Conservation (phyloP, 139 green algal species). For the Picochlorum sp. region DNA sequence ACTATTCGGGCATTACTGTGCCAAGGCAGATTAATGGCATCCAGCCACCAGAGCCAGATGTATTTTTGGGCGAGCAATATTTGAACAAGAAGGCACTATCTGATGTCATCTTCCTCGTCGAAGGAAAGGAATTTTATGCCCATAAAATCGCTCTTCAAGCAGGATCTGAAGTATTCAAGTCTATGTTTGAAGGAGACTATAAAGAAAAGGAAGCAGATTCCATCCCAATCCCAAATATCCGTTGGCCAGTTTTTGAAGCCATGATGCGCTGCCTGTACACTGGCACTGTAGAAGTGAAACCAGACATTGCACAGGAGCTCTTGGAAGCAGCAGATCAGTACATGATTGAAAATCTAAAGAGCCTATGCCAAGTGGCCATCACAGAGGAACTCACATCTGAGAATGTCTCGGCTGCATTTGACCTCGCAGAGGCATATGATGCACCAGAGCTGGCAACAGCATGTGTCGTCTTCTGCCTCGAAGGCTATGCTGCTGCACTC, state of each 20-base stretch:
- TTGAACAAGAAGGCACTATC: constrained; percentile 83
- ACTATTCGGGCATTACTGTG: constrained; percentile 4
- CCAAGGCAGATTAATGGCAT: background rate
- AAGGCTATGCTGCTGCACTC: constrained; percentile 16
- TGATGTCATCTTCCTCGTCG: constrained; percentile 89
- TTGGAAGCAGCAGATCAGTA: constrained; percentile 85
- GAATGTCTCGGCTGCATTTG: constrained; percentile 66
- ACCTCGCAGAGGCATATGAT: constrained; percentile 74
- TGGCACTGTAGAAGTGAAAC: constrained; percentile 48
- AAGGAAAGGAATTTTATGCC: constrained; percentile 79
- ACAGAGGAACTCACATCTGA: constrained; percentile 60
- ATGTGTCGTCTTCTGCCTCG: constrained; percentile 83
- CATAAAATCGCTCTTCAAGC: constrained; percentile 86
- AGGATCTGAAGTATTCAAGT: constrained; percentile 81
- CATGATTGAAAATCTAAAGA: constrained; percentile 90
- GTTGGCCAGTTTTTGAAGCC: constrained; percentile 70
- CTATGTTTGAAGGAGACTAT: constrained; percentile 91
- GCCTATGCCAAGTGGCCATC: constrained; percentile 82
- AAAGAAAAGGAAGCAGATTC: constrained; percentile 66
- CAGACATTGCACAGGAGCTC: constrained; percentile 60
- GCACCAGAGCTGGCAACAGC: constrained; percentile 64
- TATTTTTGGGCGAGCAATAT: constrained; percentile 74
- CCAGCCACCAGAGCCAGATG: constrained; percentile 27
- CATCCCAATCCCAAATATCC: constrained; percentile 94
- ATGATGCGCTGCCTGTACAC: constrained; percentile 95